Base-by-base conservation (phyloP, 257 asterid species). In the Nicotiana knightiana region DNA sequence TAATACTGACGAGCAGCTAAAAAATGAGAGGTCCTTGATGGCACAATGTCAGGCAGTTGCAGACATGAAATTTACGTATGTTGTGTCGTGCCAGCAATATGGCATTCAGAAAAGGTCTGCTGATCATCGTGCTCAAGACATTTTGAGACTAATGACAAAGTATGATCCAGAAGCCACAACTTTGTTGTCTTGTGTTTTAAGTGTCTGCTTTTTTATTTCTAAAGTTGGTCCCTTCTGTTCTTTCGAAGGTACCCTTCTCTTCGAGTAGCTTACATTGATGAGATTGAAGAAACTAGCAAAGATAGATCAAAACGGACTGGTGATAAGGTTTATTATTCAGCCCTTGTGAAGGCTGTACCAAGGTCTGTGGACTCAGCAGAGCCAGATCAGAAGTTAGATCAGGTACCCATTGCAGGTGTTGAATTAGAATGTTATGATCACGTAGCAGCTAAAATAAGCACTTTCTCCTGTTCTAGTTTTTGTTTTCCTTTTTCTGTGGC, bases 201-300 rank as follows among this genome's bases (percentile, higher is more conserved):
- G 16, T 73, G 63, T 73, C 46, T n/a, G 48, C 67, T 83, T 76
- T 84, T 81, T 82, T 32, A 61, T 81, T 48, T 61, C 33, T 83
- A 67, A 63, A 82, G 78, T 76, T 59, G 83, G 80, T 77, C 76
- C 58, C 67, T 57, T 85, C 55, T 78, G 85, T 85, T 84, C 82
- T 64, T 55, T 89, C 82, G 87, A 90, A 95, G 99, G 92, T 95
- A 95, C 82, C 99, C 99, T n/a, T 93, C 99, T 82, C 76, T 96
- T 64, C 97, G 99, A 82, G 99, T 96, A 73, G 99, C 99, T 90
- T 96, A 92, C 63, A 88, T 96, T 58, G 99, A 96, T 76, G 99
- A 96, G 93, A 92, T 96, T 59, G 99, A 96, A 84, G 97, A 92
- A 82, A 85, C 90, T 59, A 84, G 94, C 43, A 82, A 85, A 77